Percentiles rank a stretch among this genome's conserved stretches.
These are phyloP conservation scores for Irpex sp. DNA, from an alignment of 1,284 basidiomycete species.

Conservation along the genomic window DNA sequence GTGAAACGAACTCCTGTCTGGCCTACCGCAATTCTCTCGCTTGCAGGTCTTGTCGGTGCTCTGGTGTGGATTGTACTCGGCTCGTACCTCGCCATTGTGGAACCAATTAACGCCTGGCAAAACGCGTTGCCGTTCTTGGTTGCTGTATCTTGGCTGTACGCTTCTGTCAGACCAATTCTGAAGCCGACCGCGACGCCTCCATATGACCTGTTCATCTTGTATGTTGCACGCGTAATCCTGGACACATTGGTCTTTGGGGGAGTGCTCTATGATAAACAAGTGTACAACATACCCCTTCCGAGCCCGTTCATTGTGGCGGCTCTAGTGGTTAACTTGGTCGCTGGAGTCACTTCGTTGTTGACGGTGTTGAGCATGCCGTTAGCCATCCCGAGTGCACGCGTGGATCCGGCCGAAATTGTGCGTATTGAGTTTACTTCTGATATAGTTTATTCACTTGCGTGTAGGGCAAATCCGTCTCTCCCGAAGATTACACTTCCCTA, in stretches of 20 bases:
- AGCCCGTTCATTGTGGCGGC: constrained; percentile 26
- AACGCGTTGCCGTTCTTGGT: constrained; percentile 36
- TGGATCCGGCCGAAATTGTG: constrained; percentile 51
- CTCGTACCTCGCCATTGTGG: constrained; percentile 37
- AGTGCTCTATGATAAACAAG: constrained; percentile 41
- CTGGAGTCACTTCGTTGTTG: constrained; percentile 35
- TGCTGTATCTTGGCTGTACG: constrained; percentile 56
- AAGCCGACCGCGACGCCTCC: constrained; percentile 43
- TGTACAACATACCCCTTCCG: constrained; percentile 37
- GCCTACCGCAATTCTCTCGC: constrained; percentile 50
- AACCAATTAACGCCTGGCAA: constrained; percentile 24
- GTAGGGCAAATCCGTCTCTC: constrained; percentile 51
- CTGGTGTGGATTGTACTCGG: constrained; percentile 48
- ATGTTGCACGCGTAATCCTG: constrained; percentile 38
- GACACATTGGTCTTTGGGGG: constrained; percentile 45
- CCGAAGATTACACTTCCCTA: constrained; percentile 76
- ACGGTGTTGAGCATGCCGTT: constrained; percentile 56
- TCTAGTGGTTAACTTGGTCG: constrained; percentile 40
- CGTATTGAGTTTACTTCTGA: constrained; percentile 18
- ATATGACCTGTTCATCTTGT: constrained; percentile 51
- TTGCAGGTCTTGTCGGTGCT: constrained; percentile 44
- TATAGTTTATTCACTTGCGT: constrained; percentile 1
- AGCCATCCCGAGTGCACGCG: constrained; percentile 43
- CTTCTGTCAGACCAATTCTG: constrained; percentile 38
- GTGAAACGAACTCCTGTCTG: constrained; percentile 36